These are phyloP conservation scores for Venturiaceae sp. DNA, from an alignment of 2,329 filamentous ascomycete species.

Conservation along the genomic window DNA sequence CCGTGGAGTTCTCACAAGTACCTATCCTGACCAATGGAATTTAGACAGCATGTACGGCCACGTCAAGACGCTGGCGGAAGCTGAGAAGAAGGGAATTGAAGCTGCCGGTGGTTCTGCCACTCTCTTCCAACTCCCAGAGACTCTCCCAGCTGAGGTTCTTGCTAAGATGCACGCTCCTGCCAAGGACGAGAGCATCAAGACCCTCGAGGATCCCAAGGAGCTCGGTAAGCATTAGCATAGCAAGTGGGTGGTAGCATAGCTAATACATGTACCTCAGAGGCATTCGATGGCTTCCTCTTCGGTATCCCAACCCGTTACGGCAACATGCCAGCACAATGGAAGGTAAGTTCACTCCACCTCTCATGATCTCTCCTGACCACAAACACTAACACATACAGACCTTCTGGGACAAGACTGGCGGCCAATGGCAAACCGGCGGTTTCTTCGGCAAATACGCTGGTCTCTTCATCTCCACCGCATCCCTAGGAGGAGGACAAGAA, in stretches of 20 bases:
- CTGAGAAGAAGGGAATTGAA: conserved; percentile 84
- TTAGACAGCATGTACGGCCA: conserved; percentile 95
- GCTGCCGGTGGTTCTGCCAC: conserved; percentile 5
- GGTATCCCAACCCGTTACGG: conserved; percentile 95
- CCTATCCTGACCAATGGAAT: background rate
- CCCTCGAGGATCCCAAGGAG: conserved; percentile 46
- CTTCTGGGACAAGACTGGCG: conserved; percentile 85
- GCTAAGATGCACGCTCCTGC: conserved; percentile 82
- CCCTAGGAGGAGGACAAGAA: conserved; percentile 85
- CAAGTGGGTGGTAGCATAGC: background rate
- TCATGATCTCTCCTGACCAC: background rate
- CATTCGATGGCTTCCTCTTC: conserved; percentile 83
- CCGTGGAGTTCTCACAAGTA: background rate
- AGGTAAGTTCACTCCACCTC: background rate
- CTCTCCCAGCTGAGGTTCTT: conserved; percentile 73
- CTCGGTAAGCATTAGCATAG: conserved; percentile 1
- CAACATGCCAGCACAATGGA: conserved; percentile 92
- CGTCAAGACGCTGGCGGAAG: conserved; percentile 72
- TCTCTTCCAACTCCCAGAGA: conserved; percentile 61
- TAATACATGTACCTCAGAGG: conserved; percentile 40
- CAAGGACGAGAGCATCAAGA: conserved; percentile 56
- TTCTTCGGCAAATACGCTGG: conserved; percentile 86
- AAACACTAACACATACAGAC: conserved; percentile 32
- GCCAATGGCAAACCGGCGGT: conserved; percentile 68
- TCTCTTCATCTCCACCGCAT: conserved; percentile 81